These are phyloP conservation scores for Aspergillus melleus DNA, from an alignment of 2,329 filamentous ascomycete genomes.

Conservation along the genomic window DNA sequence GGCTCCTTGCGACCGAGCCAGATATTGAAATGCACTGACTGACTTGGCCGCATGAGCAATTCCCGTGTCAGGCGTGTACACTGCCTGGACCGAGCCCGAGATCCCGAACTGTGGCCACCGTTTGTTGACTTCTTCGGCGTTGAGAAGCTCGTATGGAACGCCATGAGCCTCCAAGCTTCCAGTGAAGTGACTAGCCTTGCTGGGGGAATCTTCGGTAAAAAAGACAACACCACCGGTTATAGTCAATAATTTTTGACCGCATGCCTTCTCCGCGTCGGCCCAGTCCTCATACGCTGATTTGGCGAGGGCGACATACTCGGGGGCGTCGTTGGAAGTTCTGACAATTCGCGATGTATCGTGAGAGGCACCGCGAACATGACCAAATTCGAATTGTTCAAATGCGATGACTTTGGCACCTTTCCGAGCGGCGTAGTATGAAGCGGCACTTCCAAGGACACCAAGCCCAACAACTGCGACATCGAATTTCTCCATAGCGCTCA, in stretches of 20 bases:
- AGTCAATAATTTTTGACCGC: slow-evolving; percentile 22
- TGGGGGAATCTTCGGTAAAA: no score
- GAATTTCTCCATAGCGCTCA: slow-evolving; percentile 19
- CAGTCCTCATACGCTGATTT: slow-evolving; percentile 39
- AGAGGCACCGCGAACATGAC: slow-evolving; percentile 29
- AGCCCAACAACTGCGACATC: slow-evolving; percentile 26
- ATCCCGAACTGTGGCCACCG: slow-evolving; percentile 7
- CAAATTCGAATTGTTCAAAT: slow-evolving; percentile 31
- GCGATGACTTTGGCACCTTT: slow-evolving; percentile 29
- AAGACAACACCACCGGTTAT: slow-evolving; percentile 17
- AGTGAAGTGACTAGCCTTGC: no score
- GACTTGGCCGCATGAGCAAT: slow-evolving; percentile 28
- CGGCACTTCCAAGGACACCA: slow-evolving; percentile 28
- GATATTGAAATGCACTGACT: slow-evolving; percentile 15
- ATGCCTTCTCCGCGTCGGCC: slow-evolving; percentile 25
- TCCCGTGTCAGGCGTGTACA: slow-evolving; percentile 28
- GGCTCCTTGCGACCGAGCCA: no score
- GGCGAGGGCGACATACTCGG: slow-evolving; percentile 41
- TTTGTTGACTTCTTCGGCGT: no score
- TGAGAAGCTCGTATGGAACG: no score
- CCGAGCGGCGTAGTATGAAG: slow-evolving; percentile 26
- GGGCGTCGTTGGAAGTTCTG: slow-evolving; percentile 26
- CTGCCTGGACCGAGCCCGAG: slow-evolving; percentile 20
- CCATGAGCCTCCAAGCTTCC: no score
- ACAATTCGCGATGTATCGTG: slow-evolving; percentile 33